Base-by-base conservation (phyloP, 2,329 filamentous ascomycete species). In the Penicillium sp. region DNA sequence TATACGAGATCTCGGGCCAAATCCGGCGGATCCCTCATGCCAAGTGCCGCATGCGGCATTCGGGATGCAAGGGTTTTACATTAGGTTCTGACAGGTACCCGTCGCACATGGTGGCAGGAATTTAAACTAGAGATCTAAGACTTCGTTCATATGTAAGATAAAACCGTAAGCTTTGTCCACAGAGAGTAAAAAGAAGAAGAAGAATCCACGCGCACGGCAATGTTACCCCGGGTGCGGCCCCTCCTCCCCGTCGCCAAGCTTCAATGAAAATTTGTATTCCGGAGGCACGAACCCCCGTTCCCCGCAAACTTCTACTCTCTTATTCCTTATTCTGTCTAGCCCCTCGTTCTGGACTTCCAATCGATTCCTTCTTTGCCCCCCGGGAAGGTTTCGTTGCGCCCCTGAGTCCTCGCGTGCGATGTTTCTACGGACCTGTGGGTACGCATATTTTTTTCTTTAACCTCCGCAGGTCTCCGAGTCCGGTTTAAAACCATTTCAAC, bases 191-290 rank as follows among this genome's bases (percentile, higher is more conserved):
- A 41, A 25, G 11, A 16, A 11, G n/a, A 14, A 24, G 9, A 27
- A 8, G 14, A 14, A 8, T 5, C 8, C 13, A 25, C 14, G 22
- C 18, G 9, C 36, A 41, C 1, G 18, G 18, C 35, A 38, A 38
- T 22, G 35, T 38, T 46, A 25, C 27, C 33, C 33, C 31, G 44
- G 30, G 13, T n/a, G 18, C 28, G 20, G 20, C 20, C 18, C 33
- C 54, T 51, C 41, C 25, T 47, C 46, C 48, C 50, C 46, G 35
- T 55, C 50, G 57, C 59, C 59, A 62, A 62, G 60, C 52, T 49
- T 52, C 44, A 16, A 39, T 46, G 48, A 61, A 62, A 62, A 54
- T 57, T 62, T 58, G 44, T 40, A 28, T 43, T 43, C 43, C 49
- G 31, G 50, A 49, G 43, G 38, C 48, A 42, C 38, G 45, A 55